phyloP scores from a whole-genome alignment of 116 monocot genomes.

The Phalaenopsis hybrid region DNA sequence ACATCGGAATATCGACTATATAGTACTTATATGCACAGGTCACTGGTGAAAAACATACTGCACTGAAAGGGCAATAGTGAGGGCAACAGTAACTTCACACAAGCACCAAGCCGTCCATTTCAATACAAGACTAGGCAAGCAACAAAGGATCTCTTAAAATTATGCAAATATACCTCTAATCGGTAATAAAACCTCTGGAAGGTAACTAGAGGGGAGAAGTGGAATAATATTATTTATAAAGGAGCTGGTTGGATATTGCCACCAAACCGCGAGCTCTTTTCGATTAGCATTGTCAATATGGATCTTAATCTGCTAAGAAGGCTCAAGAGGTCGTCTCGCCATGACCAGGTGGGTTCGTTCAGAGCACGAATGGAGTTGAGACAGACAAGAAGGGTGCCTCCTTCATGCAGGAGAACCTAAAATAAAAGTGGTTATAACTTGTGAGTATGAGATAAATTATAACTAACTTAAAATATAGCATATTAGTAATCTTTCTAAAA shows the following conservation, averaged over 20 bases:
- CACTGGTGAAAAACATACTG: not conserved
- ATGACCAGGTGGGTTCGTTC: slow-evolving; percentile 80
- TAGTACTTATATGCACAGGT: not conserved
- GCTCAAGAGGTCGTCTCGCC: slow-evolving; percentile 43
- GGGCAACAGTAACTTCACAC: not conserved
- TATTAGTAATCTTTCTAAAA: not conserved
- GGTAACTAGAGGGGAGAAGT: not conserved
- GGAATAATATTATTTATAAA: slow-evolving; percentile 13
- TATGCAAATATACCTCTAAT: not conserved
- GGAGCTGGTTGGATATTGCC: slow-evolving; percentile 23
- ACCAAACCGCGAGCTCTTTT: slow-evolving; percentile 8
- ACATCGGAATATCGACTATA: not conserved
- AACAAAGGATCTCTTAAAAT: not conserved
- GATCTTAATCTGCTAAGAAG: slow-evolving; percentile 24
- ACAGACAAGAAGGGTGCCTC: slow-evolving; percentile 93
- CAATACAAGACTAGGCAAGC: not conserved
- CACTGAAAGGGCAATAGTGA: not conserved
- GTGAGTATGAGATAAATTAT: not conserved
- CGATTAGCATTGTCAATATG: slow-evolving; percentile 11
- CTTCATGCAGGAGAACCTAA: slow-evolving; percentile 97
- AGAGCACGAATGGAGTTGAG: slow-evolving; percentile 90
- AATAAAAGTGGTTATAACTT: not conserved
- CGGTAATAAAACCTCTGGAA: not conserved
- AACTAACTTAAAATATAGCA: not conserved
- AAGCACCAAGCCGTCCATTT: not conserved